Percentiles rank a stretch among this genome's conserved stretches.
Conservation (phyloP, 768 basidiomycete genomes). For the Leucosporidium creatinivorum region DNA sequence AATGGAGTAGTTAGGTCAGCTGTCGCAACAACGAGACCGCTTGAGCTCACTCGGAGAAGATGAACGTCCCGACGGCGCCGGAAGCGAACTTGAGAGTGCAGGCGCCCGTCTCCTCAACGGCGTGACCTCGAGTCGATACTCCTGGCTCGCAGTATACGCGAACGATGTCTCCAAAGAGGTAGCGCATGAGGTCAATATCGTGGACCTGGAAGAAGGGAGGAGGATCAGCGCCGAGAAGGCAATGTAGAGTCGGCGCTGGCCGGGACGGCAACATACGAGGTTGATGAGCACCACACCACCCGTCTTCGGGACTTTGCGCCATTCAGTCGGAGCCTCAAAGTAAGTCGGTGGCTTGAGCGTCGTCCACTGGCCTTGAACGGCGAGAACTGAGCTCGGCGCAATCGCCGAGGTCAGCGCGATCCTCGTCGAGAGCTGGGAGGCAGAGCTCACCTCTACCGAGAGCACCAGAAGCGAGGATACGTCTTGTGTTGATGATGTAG, state of each 20-base stretch:
- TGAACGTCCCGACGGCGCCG: constrained; percentile 31
- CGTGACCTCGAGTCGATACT: constrained; percentile 14
- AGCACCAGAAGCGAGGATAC: constrained; percentile 7
- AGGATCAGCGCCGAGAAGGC: neutral
- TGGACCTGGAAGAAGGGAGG: constrained; percentile 1
- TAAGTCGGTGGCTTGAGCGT: constrained; percentile 13
- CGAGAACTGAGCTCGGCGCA: too few relatives aligned
- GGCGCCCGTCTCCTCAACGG: constrained; percentile 33
- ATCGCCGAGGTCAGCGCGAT: too few relatives aligned
- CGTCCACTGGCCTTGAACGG: constrained; percentile 14
- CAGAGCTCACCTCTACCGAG: constrained; percentile 1
- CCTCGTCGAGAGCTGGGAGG: neutral
- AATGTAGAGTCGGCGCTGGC: neutral
- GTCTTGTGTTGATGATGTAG: constrained; percentile 10
- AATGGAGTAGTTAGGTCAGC: too few relatives aligned
- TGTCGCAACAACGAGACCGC: too few relatives aligned
- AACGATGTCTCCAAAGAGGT: constrained; percentile 28
- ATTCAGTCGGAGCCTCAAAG: constrained; percentile 12
- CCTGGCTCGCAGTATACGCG: constrained; percentile 29
- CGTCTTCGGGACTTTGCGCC: neutral
- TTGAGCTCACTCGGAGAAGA: constrained; percentile 36
- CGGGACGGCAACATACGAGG: constrained; percentile 1
- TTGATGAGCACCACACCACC: constrained; percentile 28
- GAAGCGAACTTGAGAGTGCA: constrained; percentile 26
- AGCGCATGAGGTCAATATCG: constrained; percentile 28